These are phyloP conservation scores for Boletus rubropictus DNA, from an alignment of 768 basidiomycete species.

Conservation along the genomic window DNA sequence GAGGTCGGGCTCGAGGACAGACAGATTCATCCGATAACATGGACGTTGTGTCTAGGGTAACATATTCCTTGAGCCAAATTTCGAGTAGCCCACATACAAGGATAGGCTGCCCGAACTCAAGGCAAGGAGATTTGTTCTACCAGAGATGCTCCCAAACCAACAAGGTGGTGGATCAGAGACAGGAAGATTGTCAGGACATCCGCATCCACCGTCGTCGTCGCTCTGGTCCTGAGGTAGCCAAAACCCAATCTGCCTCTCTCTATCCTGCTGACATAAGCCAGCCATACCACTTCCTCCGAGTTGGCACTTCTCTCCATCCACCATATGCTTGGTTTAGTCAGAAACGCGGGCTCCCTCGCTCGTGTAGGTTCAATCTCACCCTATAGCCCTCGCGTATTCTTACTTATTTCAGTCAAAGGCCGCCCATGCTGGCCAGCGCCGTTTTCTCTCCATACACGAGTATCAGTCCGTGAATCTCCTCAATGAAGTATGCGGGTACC, in stretches of 20 bases:
- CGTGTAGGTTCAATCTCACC: slow-evolving; percentile 40
- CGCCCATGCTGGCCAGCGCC: slow-evolving; percentile 77
- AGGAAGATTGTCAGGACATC: slow-evolving; percentile 39
- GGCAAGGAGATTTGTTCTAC: slow-evolving; percentile 56
- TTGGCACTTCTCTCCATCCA: slow-evolving; percentile 21
- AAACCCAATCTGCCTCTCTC: not conserved
- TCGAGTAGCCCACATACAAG: slow-evolving; percentile 53
- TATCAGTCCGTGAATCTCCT: slow-evolving; percentile 94
- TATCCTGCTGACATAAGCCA: slow-evolving; percentile 38
- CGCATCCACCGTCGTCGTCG: slow-evolving; percentile 73
- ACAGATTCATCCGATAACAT: slow-evolving; percentile 14
- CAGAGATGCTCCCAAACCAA: slow-evolving; percentile 50
- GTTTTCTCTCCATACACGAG: slow-evolving; percentile 95
- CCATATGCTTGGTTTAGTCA: slow-evolving; percentile 61
- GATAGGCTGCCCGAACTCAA: slow-evolving; percentile 72
- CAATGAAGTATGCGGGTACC: slow-evolving; percentile 63
- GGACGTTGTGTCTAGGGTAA: slow-evolving; percentile 7
- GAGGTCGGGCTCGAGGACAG: slow-evolving; percentile 24
- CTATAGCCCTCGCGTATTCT: not conserved
- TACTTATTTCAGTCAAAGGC: slow-evolving; percentile 33
- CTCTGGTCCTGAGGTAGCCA: slow-evolving; percentile 42
- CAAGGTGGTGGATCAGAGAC: slow-evolving; percentile 60
- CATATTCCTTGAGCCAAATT: slow-evolving; percentile 77
- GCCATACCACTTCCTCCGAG: slow-evolving; percentile 5
- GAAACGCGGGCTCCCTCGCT: slow-evolving; percentile 59